phyloP scores from a whole-genome alignment of 345 rosid genomes.

The Citrus unshiu region DNA sequence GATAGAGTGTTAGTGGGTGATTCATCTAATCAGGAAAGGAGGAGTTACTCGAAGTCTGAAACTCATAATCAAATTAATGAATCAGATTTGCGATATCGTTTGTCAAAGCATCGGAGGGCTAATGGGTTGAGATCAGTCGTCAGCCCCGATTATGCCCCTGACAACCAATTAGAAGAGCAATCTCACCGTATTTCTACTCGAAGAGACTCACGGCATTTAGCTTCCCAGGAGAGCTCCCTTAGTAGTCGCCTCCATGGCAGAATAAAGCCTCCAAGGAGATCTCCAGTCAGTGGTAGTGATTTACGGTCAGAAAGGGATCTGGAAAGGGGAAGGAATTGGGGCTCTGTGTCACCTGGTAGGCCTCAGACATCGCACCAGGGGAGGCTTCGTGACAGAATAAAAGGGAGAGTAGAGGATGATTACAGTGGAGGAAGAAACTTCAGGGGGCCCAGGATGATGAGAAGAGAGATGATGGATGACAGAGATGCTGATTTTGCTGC shows the following conservation, averaged over 20 bases:
- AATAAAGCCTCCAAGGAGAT: slow-evolving; percentile 67
- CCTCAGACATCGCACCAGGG: slow-evolving; percentile 37
- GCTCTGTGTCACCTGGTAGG: slow-evolving; percentile 41
- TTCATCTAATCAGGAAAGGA: slow-evolving; percentile 46
- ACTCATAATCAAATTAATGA: slow-evolving; percentile 44
- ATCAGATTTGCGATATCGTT: slow-evolving; percentile 67
- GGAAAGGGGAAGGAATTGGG: slow-evolving; percentile 49
- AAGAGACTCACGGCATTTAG: slow-evolving; percentile 34
- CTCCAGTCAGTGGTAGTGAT: slow-evolving; percentile 33
- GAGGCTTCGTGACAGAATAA: slow-evolving; percentile 63
- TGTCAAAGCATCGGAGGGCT: slow-evolving; percentile 63
- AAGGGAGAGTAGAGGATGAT: slow-evolving; percentile 49
- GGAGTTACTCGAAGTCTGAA: slow-evolving; percentile 40
- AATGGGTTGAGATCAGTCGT: slow-evolving; percentile 67
- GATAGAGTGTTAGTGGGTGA: slow-evolving; percentile 45
- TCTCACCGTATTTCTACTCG: slow-evolving; percentile 38
- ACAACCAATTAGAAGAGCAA: slow-evolving; percentile 40
- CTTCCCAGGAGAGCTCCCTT: slow-evolving; percentile 42
- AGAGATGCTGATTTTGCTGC: slow-evolving; percentile 34
- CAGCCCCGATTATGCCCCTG: slow-evolving; percentile 46
- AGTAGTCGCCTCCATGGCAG: slow-evolving; percentile 76
- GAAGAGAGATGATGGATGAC: slow-evolving; percentile 54
- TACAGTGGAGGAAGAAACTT: slow-evolving; percentile 36
- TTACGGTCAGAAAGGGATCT: slow-evolving; percentile 40
- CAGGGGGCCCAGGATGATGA: slow-evolving; percentile 31